A percentile compares a stretch with the other conserved stretches of the same genome.
These are phyloP conservation scores for Xylariaceae sp. DNA, from an alignment of 2,329 filamentous ascomycete genomes.

Conservation along the genomic window DNA sequence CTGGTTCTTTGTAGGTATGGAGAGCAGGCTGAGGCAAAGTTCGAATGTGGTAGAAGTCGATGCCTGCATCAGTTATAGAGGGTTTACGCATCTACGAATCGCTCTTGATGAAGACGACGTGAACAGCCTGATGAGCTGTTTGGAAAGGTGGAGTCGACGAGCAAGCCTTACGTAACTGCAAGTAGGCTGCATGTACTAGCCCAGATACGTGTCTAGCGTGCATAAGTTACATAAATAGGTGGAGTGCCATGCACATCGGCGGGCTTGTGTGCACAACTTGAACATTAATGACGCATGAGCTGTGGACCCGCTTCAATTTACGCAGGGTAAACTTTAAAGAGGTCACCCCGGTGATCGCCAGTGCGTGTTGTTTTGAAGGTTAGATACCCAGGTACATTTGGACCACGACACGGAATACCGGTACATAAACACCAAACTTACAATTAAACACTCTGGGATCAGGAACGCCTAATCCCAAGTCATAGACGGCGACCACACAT, in stretches of 20 bases:
- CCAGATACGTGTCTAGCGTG: not conserved
- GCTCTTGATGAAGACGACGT: not conserved
- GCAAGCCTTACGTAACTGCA: no score
- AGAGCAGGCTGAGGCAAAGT: not conserved
- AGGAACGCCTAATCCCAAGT: not conserved
- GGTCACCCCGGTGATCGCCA: conserved; percentile 32
- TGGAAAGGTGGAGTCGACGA: no score
- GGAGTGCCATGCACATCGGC: no score
- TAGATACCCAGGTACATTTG: no score
- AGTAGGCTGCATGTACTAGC: not conserved
- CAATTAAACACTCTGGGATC: no score
- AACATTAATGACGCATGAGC: not conserved
- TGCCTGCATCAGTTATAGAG: not conserved
- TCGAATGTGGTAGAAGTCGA: not conserved
- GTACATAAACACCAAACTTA: no score
- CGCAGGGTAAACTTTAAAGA: no score
- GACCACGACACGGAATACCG: no score
- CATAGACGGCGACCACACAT: not conserved
- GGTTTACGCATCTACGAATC: not conserved
- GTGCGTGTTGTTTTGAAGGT: conserved; percentile 27
- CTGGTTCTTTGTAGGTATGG: not conserved
- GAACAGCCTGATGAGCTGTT: not conserved
- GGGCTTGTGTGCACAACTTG: not conserved
- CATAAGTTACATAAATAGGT: not conserved
- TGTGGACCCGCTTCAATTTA: conserved; percentile 1